Evolutionary conservation across 129 eudicot genomes (phyloP).

Genomic region (Pulicaria dysenterica): DNA sequence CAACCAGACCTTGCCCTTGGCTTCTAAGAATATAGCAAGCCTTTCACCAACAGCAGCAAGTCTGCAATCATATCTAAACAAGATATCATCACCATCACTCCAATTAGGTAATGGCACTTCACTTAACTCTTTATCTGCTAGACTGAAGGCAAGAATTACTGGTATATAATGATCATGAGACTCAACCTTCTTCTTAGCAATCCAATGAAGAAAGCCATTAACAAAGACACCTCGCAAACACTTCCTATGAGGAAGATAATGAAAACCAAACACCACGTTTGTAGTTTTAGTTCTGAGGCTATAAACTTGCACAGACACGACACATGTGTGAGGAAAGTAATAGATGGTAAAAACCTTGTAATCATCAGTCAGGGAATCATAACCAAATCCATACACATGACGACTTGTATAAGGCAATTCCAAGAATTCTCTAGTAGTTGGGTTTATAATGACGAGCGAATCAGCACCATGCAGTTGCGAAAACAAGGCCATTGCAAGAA

Average conservation of each 20-base stretch:
- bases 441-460: constrained; percentile 40
- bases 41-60: constrained; percentile 26
- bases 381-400: constrained; percentile 59
- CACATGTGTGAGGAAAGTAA: constrained; percentile 26
- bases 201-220: constrained; percentile 61
- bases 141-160: constrained; percentile 48
- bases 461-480: constrained; percentile 18
- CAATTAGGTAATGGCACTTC: constrained; percentile 40
- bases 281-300: constrained; percentile 40
- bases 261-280: constrained; percentile 45
- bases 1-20: constrained; percentile 24
- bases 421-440: constrained; percentile 36
- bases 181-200: constrained; percentile 24
- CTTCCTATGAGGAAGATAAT: constrained; percentile 45
- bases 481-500: constrained; percentile 60
- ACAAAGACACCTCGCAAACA: constrained; percentile 41
- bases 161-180: not conserved
- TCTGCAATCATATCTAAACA: not conserved
- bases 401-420: constrained; percentile 31
- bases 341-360: constrained; percentile 54
- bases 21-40: constrained; percentile 21
- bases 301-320: constrained; percentile 44
- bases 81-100: not conserved
- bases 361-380: constrained; percentile 48
- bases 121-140: constrained; percentile 44